Percentiles rank a stretch among this genome's conserved stretches.
Evolutionary conservation across 1,139 yeast genomes (phyloP).

Genomic region (Pichia inconspicua): DNA sequence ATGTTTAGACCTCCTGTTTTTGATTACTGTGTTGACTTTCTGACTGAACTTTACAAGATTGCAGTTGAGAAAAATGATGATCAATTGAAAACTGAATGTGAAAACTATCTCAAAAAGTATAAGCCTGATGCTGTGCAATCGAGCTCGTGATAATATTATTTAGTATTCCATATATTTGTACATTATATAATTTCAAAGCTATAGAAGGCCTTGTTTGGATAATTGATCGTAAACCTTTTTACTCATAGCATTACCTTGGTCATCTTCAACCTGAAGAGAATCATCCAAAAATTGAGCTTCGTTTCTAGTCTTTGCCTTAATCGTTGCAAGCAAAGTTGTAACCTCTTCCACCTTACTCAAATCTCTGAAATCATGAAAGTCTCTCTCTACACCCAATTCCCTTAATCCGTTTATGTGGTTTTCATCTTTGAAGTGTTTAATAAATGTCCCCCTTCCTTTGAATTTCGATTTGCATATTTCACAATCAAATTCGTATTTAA

Average conservation of each 20-base stretch:
- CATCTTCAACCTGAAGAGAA: conserved; percentile 80
- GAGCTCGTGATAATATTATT: not conserved
- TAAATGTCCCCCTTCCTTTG: conserved; percentile 67
- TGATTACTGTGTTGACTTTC: conserved; percentile 53
- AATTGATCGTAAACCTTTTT: conserved; percentile 74
- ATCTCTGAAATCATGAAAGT: conserved; percentile 47
- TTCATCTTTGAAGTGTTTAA: conserved; percentile 62
- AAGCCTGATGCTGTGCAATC: conserved; percentile 11
- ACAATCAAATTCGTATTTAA: conserved; percentile 65
- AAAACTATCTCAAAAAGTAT: conserved; percentile 45
- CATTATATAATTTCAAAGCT: not conserved
- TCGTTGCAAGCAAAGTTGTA: conserved; percentile 42
- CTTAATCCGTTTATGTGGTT: conserved; percentile 69
- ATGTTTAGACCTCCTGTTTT: conserved; percentile 89
- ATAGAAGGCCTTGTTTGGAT: conserved; percentile 62
- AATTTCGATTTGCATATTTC: conserved; percentile 84
- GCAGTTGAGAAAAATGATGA: conserved; percentile 38
- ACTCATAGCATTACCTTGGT: conserved; percentile 87
- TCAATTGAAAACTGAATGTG: conserved; percentile 50
- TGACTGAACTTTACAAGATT: conserved; percentile 45
- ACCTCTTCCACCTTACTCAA: conserved; percentile 68
- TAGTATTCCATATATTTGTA: not conserved
- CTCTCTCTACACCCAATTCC: conserved; percentile 57
- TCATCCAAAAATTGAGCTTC: conserved; percentile 43
- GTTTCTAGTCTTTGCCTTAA: conserved; percentile 35